A percentile compares a stretch with the other conserved stretches of the same genome.
phyloP scores from a whole-genome alignment of 164 flowering plant species.

The Liquidambar formosana region DNA sequence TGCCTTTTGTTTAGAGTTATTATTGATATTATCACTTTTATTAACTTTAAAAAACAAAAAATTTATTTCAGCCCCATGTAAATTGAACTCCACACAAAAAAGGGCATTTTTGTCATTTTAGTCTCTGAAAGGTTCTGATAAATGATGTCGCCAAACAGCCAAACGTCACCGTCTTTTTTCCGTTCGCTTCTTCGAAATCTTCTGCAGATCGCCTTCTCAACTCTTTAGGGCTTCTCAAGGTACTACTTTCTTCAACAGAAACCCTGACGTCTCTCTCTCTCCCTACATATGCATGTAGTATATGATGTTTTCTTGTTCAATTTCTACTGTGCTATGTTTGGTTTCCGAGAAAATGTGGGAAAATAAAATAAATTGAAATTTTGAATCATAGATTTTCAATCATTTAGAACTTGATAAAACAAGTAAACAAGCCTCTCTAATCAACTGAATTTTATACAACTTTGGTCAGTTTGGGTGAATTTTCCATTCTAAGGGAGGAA shows the following conservation, averaged over 20 bases:
- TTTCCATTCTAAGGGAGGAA: too few species aligned
- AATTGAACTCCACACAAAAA: too few species aligned
- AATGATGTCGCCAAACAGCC: not conserved
- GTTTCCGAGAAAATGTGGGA: not conserved
- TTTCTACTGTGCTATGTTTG: not conserved
- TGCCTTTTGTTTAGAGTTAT: too few species aligned
- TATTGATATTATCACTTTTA: too few species aligned
- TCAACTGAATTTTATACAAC: not conserved
- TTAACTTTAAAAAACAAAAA: too few species aligned
- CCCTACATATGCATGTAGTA: not conserved
- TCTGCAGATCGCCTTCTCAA: not conserved
- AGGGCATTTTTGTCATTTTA: too few species aligned
- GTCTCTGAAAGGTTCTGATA: too few species aligned
- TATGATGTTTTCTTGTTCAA: not conserved
- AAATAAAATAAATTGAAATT: not conserved
- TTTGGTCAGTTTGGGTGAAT: not conserved
- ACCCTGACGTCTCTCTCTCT: not conserved
- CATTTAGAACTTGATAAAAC: not conserved
- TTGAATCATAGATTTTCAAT: not conserved
- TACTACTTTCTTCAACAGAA: not conserved
- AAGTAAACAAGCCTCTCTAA: not conserved
- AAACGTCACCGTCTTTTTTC: not conserved
- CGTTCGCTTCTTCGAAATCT: not conserved
- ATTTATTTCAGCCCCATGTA: too few species aligned
- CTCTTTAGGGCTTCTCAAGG: not conserved